Evolutionary conservation across 2,329 filamentous ascomycete genomes (phyloP).

Genomic region (Colletotrichum eremochloae): DNA sequence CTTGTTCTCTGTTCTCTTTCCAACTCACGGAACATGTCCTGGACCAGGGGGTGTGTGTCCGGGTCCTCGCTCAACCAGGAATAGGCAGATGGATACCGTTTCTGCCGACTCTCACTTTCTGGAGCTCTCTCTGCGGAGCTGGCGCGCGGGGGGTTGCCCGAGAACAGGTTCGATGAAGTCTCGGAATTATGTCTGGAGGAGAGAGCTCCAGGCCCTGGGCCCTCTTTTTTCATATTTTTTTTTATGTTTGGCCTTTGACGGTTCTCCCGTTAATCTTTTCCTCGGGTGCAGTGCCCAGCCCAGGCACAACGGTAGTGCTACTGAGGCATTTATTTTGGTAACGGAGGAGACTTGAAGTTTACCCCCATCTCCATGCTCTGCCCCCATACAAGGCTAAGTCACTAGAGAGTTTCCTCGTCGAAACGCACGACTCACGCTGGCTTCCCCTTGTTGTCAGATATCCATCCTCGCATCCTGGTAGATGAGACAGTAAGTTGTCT

Average conservation of each 20-base stretch:
- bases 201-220: conserved; percentile 7
- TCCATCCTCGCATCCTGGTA: conserved; percentile 40
- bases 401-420: conserved; percentile 40
- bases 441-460: conserved; percentile 41
- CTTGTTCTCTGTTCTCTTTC: conserved; percentile 25
- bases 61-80: conserved; percentile 38
- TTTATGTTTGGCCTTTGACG: no score
- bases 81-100: conserved; percentile 26
- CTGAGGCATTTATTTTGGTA: conserved; percentile 41
- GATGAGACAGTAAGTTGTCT: conserved; percentile 42
- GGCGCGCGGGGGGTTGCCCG: conserved; percentile 36
- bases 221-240: conserved; percentile 12
- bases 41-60: conserved; percentile 36
- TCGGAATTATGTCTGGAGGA: conserved; percentile 35
- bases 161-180: conserved; percentile 38
- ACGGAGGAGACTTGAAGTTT: conserved; percentile 24
- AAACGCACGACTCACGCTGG: conserved; percentile 42
- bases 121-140: conserved; percentile 22
- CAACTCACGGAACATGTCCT: conserved; percentile 40
- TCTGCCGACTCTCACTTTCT: conserved; percentile 18
- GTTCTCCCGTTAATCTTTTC: not conserved
- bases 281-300: not conserved
- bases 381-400: conserved; percentile 35
- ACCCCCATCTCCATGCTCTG: conserved; percentile 25
- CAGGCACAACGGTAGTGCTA: conserved; percentile 27